Percentiles rank a stretch among this genome's conserved stretches.
These are phyloP conservation scores for Exidia glandulosa DNA, from an alignment of 768 basidiomycete species.

Conservation along the genomic window DNA sequence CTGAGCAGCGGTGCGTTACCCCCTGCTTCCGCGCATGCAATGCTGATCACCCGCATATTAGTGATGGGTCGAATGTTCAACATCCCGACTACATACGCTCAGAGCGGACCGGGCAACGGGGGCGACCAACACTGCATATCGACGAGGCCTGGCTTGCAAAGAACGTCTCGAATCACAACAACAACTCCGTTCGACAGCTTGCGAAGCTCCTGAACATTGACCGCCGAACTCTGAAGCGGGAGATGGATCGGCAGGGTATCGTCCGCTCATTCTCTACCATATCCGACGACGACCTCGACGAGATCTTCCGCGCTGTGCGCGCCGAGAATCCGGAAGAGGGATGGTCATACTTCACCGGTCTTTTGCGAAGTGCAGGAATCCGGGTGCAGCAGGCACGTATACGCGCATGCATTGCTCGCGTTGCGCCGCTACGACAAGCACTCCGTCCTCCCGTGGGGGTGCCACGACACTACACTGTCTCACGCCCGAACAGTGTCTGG, in stretches of 20 bases:
- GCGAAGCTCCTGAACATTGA: not conserved
- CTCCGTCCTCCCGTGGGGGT: not conserved
- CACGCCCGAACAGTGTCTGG: constrained; percentile 7
- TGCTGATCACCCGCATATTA: too few species aligned
- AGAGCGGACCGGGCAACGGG: too few species aligned
- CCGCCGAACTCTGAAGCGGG: not conserved
- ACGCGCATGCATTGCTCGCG: not conserved
- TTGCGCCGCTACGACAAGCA: not conserved
- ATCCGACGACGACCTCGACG: not conserved
- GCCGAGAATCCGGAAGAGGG: not conserved
- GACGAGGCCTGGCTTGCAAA: not conserved
- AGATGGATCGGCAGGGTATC: not conserved
- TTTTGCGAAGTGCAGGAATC: not conserved
- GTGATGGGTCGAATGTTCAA: too few species aligned
- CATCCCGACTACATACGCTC: too few species aligned
- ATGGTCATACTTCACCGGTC: not conserved
- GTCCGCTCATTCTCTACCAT: not conserved
- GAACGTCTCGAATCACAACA: not conserved
- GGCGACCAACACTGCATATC: too few species aligned
- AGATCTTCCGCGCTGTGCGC: not conserved
- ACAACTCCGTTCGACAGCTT: not conserved
- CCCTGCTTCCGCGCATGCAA: too few species aligned
- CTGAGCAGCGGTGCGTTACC: not conserved
- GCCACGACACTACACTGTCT: not conserved
- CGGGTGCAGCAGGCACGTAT: not conserved